These are phyloP conservation scores for Quercus alba DNA, from an alignment of 306 rosid genomes.

Conservation along the genomic window DNA sequence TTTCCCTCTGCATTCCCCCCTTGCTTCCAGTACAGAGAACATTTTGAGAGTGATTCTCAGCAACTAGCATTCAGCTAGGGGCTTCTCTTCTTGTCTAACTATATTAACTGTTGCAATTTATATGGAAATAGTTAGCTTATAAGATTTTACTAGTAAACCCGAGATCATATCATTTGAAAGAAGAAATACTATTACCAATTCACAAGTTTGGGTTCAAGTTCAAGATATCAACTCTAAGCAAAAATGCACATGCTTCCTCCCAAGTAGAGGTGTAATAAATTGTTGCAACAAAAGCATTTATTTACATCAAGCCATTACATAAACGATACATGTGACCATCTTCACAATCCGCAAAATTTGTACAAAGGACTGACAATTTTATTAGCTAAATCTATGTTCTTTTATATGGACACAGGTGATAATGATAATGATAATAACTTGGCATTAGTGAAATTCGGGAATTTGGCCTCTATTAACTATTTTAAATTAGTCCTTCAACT, in stretches of 20 bases:
- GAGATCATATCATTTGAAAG: not conserved
- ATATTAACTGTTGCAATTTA: not conserved
- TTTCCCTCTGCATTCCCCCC: constrained; percentile 41
- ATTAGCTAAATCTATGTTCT: no score
- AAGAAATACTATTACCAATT: not conserved
- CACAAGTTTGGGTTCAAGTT: not conserved
- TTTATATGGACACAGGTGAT: no score
- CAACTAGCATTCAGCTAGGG: constrained; percentile 2
- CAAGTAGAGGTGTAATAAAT: not conserved
- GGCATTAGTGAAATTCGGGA: no score
- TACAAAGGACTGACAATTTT: no score
- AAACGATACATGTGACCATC: no score
- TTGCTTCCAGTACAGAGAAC: constrained; percentile 29
- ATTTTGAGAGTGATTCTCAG: not conserved
- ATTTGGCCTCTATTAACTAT: no score
- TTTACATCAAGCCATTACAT: no score
- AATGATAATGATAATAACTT: no score
- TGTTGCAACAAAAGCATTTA: no score
- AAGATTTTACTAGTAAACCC: not conserved
- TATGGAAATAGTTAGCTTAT: not conserved
- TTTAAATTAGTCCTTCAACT: no score
- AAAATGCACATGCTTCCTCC: not conserved
- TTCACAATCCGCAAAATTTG: no score
- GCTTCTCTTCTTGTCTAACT: not conserved
- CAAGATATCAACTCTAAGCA: not conserved